Conservation (phyloP, 352 stramenopile species). For the Globisporangium alternatum region DNA sequence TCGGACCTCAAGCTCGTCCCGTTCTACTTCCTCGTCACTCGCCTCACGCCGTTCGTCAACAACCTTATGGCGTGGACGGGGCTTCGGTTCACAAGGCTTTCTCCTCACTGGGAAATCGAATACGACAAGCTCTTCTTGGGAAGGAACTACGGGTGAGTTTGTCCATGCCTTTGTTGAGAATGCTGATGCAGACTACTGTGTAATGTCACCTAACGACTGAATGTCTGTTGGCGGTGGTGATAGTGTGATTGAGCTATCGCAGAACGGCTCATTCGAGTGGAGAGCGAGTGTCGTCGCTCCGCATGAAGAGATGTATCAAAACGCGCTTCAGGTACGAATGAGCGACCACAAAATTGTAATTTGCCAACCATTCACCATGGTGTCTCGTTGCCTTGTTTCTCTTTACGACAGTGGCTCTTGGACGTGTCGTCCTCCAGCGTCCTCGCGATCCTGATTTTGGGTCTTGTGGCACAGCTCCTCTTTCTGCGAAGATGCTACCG, state of each 20-base stretch:
- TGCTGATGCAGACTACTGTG: not conserved
- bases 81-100: conserved; percentile 9
- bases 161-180: not conserved
- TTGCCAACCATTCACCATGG: not conserved
- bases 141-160: conserved; percentile 59
- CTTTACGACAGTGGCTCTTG: conserved; percentile 20
- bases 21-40: conserved; percentile 51
- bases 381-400: not conserved
- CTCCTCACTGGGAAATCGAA: conserved; percentile 29
- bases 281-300: conserved; percentile 26
- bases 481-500: not conserved
- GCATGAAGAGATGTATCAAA: conserved; percentile 23
- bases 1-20: conserved; percentile 48
- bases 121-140: conserved; percentile 48
- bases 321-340: conserved; percentile 26
- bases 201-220: conserved; percentile 2
- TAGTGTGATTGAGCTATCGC: conserved; percentile 33
- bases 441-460: conserved; percentile 14
- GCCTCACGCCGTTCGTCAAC: conserved; percentile 31
- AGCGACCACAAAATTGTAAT: not conserved
- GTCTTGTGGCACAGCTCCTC: conserved; percentile 15
- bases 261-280: conserved; percentile 34
- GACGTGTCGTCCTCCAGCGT: conserved; percentile 16
- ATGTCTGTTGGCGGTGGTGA: not conserved
- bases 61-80: conserved; percentile 20